phyloP scores from a whole-genome alignment of 2,329 filamentous ascomycete species.

The Stagonosporopsis vannaccii region DNA sequence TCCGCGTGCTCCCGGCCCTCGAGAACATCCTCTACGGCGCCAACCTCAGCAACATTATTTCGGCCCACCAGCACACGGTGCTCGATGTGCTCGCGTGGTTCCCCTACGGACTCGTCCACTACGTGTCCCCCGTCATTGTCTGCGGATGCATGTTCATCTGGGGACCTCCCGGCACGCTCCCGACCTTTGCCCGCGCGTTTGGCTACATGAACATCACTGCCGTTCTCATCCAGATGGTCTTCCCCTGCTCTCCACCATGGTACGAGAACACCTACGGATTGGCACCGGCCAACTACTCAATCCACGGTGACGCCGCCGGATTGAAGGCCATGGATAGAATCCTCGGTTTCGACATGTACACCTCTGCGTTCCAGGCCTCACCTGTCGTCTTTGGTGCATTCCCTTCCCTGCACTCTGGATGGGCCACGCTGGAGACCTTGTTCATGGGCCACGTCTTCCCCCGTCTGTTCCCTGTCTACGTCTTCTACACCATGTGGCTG shows the following conservation, averaged over 20 bases:
- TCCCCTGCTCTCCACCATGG: constrained; percentile 96
- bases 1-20: constrained; percentile 89
- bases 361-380: constrained; percentile 86
- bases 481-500: constrained; percentile 87
- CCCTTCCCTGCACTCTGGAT: constrained; percentile 88
- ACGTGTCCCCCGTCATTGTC: constrained; percentile 82
- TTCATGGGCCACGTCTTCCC: constrained; percentile 96
- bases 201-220: constrained; percentile 92
- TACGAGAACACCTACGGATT: constrained; percentile 94
- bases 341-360: constrained; percentile 92
- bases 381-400: constrained; percentile 95
- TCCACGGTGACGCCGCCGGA: constrained; percentile 87
- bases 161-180: constrained; percentile 82
- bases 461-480: constrained; percentile 77
- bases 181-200: constrained; percentile 84
- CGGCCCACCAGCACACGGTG: constrained; percentile 82
- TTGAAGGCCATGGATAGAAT: constrained; percentile 87
- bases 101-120: constrained; percentile 91
- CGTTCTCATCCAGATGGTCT: constrained; percentile 85
- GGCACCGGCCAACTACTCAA: constrained; percentile 89
- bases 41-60: constrained; percentile 94
- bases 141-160: constrained; percentile 85
- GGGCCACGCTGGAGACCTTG: constrained; percentile 85
- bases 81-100: constrained; percentile 92
- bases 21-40: constrained; percentile 97